Evolutionary conservation across 768 basidiomycete species (phyloP), one percentile per base, ranked within the genome.

Genomic region (Suillus subaureus): DNA sequence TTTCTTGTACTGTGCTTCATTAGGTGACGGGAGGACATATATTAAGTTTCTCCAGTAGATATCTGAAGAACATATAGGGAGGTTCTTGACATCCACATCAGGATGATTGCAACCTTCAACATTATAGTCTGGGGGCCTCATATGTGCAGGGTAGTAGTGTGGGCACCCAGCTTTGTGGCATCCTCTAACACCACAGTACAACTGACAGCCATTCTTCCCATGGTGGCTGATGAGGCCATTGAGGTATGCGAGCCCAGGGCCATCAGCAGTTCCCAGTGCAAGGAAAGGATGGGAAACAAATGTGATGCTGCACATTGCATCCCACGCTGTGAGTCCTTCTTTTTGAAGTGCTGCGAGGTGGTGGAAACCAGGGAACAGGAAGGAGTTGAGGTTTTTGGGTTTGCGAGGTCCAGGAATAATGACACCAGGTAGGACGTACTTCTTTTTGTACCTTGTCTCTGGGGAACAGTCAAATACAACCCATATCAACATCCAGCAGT

Each of bases 401-500:
- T 76, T 74, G 18, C 76, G 69, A 0, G 79, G 79, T 3, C 73
- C 79, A 26, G 80, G 76, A 61, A 80, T 73, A 28, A 79, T 56
- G 5, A 54, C 51, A 2, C 56, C 67, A 8, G 76, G 77, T 77
- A n/a, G n/a, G n/a, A n/a, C n/a, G n/a, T n/a, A n/a, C n/a, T n/a
- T n/a, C n/a, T n/a, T n/a, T n/a, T n/a, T 76, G 66, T 76, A 78
- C 0, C 73, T 68, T 8, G 61, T n/a, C 15, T 71, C 68, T 0
- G 79, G 81, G 1, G 65, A 33, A 4, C 75, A 60, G 58, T 80
- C 75, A 0, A 79, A 45, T 3, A 83, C 58, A 8, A 82, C 66
- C 79, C 77, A 80, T 18, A 82, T 79, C 11, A 61, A 69, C 0
- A 77, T 70, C 74, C 74, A 77, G 52, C 71, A 72, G 33, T 72